Base-by-base conservation (phyloP, 805 yeast genomes). In the Saccharomycopsis vini region DNA sequence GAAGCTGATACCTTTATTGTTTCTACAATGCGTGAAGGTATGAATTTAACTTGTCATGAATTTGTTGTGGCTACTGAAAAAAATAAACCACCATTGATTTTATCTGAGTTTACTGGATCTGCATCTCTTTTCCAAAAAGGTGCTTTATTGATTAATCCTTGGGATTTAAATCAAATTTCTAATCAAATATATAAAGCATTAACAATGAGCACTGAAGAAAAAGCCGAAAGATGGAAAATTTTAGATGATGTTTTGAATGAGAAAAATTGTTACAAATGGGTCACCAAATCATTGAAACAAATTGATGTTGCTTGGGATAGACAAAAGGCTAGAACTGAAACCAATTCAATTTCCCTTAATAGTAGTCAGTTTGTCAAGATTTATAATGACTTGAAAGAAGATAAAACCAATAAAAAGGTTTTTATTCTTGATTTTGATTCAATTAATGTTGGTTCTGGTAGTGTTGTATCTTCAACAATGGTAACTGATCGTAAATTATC, bases 21-120 rank as follows among this genome's bases (percentile, higher is more conserved):
- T 2, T 79, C 94, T 7, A 84, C 95, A 1, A 74, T 90, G 70
- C 79, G 98, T 58, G 98, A 92, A 61, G 98, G 98, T 21, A 84
- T 92, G 88, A 92, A 92, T 55, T 69, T 92, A 56, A 89, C 97
- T 0, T 90, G 96, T 54, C 98, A 92, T 58, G 98, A 92, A 60
- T 92, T 82, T 59, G 73, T 88, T 34, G 81, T 80, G 44, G 84
- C 95, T 21, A 75, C 92, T 1, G 63, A 68, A 19, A 76, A 73
- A 34, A 75, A 75, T 47, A 79, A 81, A 51, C 81, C 95, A 0
- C 95, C 96, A 1, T 69, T 90, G 50, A 72, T 92, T 37, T 62
- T 92, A 44, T 84, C 95, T 31, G 98, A 92, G 61, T 92, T 92
- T 55, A 88, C 96, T 1, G 98, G 98, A 1, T 84, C 95, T 9